These are phyloP conservation scores for Biscogniauxia sp. DNA, from an alignment of 2,329 filamentous ascomycete species.

Conservation along the genomic window DNA sequence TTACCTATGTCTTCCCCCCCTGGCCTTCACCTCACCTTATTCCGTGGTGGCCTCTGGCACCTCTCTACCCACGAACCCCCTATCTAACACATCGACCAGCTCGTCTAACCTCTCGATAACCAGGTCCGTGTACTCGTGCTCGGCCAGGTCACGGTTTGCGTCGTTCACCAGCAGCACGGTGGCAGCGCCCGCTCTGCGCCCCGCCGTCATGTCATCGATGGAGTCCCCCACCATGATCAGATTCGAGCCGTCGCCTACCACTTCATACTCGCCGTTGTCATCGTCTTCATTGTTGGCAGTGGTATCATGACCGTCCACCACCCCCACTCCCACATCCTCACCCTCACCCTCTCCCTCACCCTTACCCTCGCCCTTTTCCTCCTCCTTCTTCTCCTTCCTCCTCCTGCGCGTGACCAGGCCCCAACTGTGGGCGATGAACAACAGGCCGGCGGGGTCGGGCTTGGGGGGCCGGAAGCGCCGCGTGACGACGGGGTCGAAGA, in stretches of 20 bases:
- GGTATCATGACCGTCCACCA: constrained; percentile 7
- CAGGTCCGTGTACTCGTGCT: constrained; percentile 75
- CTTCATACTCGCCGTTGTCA: constrained; percentile 32
- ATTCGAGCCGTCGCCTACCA: constrained; percentile 48
- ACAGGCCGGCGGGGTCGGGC: constrained; percentile 80
- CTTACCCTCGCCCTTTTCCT: constrained; percentile 13
- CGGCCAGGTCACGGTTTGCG: constrained; percentile 68
- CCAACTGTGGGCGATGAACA: constrained; percentile 82
- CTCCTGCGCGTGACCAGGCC: constrained; percentile 43
- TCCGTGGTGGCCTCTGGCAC: constrained; percentile 9
- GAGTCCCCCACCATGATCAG: constrained; percentile 73
- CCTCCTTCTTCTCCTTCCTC: constrained; percentile 5
- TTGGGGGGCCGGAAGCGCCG: constrained; percentile 82
- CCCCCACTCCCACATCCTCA: constrained; percentile 3
- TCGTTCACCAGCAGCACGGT: constrained; percentile 87
- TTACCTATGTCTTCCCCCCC: too few species aligned
- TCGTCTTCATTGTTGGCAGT: not conserved
- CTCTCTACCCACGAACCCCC: constrained; percentile 63
- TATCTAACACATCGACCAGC: constrained; percentile 70
- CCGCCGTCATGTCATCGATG: constrained; percentile 90
- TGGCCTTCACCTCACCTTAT: not conserved
- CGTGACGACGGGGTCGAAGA: constrained; percentile 79
- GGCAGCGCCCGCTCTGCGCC: constrained; percentile 76
- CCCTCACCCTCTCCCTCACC: not conserved
- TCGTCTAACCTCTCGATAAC: constrained; percentile 73